phyloP scores from a whole-genome alignment of 106 monocot species.

The Agapanthus africanus region DNA sequence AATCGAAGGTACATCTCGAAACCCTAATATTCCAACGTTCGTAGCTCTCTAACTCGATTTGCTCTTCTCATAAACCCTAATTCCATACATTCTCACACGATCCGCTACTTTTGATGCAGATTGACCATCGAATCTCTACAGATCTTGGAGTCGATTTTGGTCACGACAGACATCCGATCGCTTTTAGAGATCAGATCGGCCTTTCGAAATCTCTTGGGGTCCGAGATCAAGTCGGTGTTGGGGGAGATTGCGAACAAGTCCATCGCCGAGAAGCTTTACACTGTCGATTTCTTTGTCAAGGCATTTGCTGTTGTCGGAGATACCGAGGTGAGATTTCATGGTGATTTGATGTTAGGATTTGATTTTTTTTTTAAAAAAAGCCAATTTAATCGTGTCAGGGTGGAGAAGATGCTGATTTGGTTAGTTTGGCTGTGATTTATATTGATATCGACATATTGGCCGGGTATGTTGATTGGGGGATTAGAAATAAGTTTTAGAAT shows the following conservation, averaged over 20 bases:
- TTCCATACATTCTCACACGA: too few relatives aligned
- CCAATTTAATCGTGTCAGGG: not conserved
- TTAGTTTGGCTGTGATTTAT: not conserved
- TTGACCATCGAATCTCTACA: constrained; percentile 37
- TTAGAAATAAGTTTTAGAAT: too few relatives aligned
- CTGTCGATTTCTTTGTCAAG: constrained; percentile 68
- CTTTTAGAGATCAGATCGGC: constrained; percentile 36
- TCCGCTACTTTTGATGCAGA: too few relatives aligned
- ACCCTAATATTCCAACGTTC: not conserved
- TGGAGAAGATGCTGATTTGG: not conserved
- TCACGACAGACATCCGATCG: constrained; percentile 39
- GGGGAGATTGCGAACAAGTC: constrained; percentile 23
- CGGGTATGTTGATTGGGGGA: too few relatives aligned
- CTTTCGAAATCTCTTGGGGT: constrained; percentile 41
- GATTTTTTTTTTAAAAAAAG: not conserved
- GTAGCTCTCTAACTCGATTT: not conserved
- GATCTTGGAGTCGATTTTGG: constrained; percentile 52
- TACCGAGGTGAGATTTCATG: constrained; percentile 40
- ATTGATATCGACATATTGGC: not conserved
- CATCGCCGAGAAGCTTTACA: constrained; percentile 33
- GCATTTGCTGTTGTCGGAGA: constrained; percentile 82
- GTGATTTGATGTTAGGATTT: not conserved
- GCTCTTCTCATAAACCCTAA: too few relatives aligned
- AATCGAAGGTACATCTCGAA: constrained; percentile 24
- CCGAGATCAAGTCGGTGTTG: constrained; percentile 27